Evolutionary conservation across 257 asterid genomes (phyloP).

Genomic region (Penstemon newberryi): DNA sequence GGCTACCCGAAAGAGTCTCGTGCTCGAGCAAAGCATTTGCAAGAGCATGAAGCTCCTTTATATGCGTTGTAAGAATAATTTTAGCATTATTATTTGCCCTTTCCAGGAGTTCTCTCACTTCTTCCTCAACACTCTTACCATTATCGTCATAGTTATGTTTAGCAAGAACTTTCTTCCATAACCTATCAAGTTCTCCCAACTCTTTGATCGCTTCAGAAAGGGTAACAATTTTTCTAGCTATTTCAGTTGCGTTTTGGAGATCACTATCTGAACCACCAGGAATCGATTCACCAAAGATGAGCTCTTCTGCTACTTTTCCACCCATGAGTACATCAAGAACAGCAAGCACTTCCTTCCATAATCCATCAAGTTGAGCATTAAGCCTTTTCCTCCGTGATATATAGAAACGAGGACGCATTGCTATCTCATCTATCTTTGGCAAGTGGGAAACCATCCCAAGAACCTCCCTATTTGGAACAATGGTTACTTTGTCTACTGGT

Average conservation of each 20-base stretch:
- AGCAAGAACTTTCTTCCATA: constrained; percentile 29
- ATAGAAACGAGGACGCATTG: constrained; percentile 15
- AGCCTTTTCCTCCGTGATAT: constrained; percentile 43
- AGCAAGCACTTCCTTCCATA: constrained; percentile 65
- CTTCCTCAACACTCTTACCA: constrained; percentile 83
- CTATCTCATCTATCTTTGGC: constrained; percentile 79
- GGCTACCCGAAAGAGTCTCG: constrained; percentile 76
- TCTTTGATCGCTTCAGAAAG: constrained; percentile 73
- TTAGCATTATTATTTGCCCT: constrained; percentile 72
- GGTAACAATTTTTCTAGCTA: constrained; percentile 86
- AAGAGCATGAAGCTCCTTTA: constrained; percentile 74
- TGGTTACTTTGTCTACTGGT: constrained; percentile 89
- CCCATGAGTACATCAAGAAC: constrained; percentile 85
- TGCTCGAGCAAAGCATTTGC: constrained; percentile 79
- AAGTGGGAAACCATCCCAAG: constrained; percentile 91
- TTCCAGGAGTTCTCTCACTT: constrained; percentile 60
- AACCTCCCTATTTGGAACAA: constrained; percentile 84
- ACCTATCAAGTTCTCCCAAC: constrained; percentile 43
- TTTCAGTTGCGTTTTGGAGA: constrained; percentile 66
- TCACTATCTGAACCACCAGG: constrained; percentile 77
- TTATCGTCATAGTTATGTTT: constrained; percentile 73
- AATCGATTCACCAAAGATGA: constrained; percentile 78
- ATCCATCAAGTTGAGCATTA: too few species aligned
- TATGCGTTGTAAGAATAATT: constrained; percentile 52
- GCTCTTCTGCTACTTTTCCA: constrained; percentile 89